These are phyloP conservation scores for Trifolium pratense DNA, from an alignment of 306 rosid genomes.

Conservation along the genomic window DNA sequence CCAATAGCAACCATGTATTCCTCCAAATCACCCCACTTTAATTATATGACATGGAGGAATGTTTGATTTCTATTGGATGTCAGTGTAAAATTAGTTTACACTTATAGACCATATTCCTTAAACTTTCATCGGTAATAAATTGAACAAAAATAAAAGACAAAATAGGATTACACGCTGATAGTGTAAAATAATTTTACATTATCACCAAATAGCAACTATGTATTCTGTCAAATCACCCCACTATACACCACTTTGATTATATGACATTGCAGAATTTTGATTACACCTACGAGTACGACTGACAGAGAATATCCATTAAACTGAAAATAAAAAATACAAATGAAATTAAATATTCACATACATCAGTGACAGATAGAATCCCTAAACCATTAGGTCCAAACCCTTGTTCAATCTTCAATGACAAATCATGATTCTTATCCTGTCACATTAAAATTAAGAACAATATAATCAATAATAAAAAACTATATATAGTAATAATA, in stretches of 20 bases:
- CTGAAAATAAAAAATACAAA: neutral
- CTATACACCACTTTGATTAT: no score
- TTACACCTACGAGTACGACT: no score
- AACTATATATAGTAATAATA: neutral
- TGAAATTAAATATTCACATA: constrained; percentile 37
- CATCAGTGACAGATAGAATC: constrained; percentile 75
- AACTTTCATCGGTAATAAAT: neutral
- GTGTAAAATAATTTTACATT: no score
- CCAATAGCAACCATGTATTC: neutral
- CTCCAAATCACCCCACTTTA: neutral
- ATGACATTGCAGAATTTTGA: no score
- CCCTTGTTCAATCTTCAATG: constrained; percentile 78
- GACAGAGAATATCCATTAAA: no score
- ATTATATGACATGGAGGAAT: no score
- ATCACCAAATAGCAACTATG: no score
- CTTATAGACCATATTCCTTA: neutral
- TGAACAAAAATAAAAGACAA: neutral
- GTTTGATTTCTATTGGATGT: no score
- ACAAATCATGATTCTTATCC: constrained; percentile 74
- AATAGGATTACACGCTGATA: no score
- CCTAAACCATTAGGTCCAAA: constrained; percentile 84
- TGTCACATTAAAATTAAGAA: constrained; percentile 45
- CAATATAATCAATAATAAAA: constrained; percentile 4
- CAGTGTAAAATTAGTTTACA: no score
- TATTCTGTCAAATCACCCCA: no score